A percentile compares a stretch with the other conserved stretches of the same genome.
Conservation (phyloP, 148 eudicot species). For the Rhododendron griersonianum region DNA sequence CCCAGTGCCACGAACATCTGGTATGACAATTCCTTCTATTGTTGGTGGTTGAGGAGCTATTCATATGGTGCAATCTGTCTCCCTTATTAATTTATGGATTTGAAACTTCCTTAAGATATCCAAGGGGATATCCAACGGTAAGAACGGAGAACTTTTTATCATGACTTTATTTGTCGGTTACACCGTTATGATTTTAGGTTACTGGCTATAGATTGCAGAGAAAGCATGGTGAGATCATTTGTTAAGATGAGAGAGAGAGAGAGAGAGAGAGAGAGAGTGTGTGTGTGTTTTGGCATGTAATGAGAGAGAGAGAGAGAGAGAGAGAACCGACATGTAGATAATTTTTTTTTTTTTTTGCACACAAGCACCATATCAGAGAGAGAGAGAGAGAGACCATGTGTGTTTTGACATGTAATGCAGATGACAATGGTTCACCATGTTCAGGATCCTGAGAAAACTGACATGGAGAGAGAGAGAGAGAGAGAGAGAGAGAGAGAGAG, state of each 20-base stretch:
- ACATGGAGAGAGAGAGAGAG: not conserved
- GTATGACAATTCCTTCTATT: conserved; percentile 27
- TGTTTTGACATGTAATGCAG: too few species aligned
- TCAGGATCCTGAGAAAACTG: not conserved
- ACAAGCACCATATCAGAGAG: too few species aligned
- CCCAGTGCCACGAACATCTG: conserved; percentile 61
- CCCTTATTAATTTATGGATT: not conserved
- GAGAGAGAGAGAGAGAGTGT: not conserved
- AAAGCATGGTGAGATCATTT: not conserved
- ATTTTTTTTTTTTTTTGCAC: too few species aligned
- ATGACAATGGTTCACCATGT: not conserved
- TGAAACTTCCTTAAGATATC: not conserved
- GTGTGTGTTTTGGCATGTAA: not conserved
- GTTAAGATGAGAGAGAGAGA: not conserved
- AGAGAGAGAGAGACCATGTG: not conserved
- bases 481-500: not conserved
- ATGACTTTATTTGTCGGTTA: not conserved
- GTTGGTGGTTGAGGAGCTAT: not conserved
- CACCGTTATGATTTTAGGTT: not conserved
- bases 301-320: not conserved
- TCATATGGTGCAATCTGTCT: not conserved
- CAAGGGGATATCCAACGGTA: not conserved
- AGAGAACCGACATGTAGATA: too few species aligned
- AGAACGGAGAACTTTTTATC: not conserved
- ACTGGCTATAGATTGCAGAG: not conserved